Percentiles rank a stretch among this genome's conserved stretches.
Evolutionary conservation across 2,329 filamentous ascomycete species (phyloP).

Genomic region (Cercospora sojina): DNA sequence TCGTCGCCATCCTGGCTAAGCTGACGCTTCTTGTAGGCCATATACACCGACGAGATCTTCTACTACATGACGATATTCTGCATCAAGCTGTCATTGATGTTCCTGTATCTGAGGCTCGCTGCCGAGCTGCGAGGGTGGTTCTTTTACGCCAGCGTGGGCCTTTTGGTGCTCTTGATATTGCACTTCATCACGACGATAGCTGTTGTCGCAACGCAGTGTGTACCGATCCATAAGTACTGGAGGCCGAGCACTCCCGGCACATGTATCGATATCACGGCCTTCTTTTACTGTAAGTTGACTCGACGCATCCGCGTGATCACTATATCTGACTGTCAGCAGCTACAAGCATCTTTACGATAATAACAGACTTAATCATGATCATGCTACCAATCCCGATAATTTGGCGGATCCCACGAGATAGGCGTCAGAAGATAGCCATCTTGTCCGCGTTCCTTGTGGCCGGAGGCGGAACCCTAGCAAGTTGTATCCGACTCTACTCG

Average conservation of each 20-base stretch:
- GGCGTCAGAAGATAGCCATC: constrained; percentile 38
- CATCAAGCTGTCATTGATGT: constrained; percentile 43
- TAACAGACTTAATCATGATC: constrained; percentile 42
- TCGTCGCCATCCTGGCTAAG: not conserved
- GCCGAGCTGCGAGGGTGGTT: constrained; percentile 28
- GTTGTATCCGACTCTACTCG: constrained; percentile 36
- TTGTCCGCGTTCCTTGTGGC: constrained; percentile 31
- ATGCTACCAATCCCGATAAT: constrained; percentile 42
- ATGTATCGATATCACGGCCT: constrained; percentile 40
- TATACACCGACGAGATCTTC: constrained; percentile 37
- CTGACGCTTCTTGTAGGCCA: constrained; percentile 20
- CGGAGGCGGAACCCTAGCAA: constrained; percentile 32
- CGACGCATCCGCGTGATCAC: not conserved
- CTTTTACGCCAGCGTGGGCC: constrained; percentile 31
- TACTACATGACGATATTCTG: constrained; percentile 45
- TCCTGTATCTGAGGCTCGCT: constrained; percentile 43
- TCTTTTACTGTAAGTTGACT: constrained; percentile 34
- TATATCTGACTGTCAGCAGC: constrained; percentile 17
- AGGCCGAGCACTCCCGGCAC: constrained; percentile 28
- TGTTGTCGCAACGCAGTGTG: constrained; percentile 41
- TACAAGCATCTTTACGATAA: constrained; percentile 40
- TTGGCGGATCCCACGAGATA: constrained; percentile 38
- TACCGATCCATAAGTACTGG: constrained; percentile 40
- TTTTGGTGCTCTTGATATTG: constrained; percentile 39
- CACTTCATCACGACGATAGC: constrained; percentile 39